Evolutionary conservation across 176 grass and related monocot genomes (phyloP).

Genomic region (Luzula sylvatica): DNA sequence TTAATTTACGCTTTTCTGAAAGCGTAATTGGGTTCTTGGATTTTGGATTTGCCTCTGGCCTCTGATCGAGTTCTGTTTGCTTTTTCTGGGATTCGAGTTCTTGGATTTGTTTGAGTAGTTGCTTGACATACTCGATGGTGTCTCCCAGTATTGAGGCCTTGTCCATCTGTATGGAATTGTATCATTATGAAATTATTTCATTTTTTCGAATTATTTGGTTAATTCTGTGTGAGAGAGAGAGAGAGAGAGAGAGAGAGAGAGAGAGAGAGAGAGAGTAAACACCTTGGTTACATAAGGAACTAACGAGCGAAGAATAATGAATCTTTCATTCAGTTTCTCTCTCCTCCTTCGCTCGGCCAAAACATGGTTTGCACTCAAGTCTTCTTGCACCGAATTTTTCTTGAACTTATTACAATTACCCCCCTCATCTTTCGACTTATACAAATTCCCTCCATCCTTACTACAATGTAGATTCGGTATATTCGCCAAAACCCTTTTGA

Average conservation of each 20-base stretch:
- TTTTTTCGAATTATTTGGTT: too few species aligned
- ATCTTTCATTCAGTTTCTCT: constrained; percentile 88
- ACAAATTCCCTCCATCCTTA: constrained; percentile 19
- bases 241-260: background rate
- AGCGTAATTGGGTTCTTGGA: background rate
- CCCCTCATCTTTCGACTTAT: constrained; percentile 19
- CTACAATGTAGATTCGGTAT: constrained; percentile 14
- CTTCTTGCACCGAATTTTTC: constrained; percentile 20
- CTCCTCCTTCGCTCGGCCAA: constrained; percentile 61
- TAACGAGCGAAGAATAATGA: constrained; percentile 57
- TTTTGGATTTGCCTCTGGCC: background rate
- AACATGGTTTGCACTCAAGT: constrained; percentile 61
- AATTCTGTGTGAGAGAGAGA: too few species aligned
- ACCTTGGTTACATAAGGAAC: constrained; percentile 96
- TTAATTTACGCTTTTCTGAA: constrained; percentile 16
- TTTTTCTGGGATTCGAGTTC: constrained; percentile 50
- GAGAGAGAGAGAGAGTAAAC: background rate
- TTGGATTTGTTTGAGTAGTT: constrained; percentile 46
- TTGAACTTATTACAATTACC: constrained; percentile 17
- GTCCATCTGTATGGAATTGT: constrained; percentile 46
- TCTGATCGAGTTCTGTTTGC: constrained; percentile 17
- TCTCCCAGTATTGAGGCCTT: constrained; percentile 72
- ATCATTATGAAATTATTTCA: constrained; percentile 5
- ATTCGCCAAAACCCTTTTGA: constrained; percentile 39
- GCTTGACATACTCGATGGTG: constrained; percentile 90